These are phyloP conservation scores for Pharnaceum exiguum DNA, from an alignment of 148 eudicot genomes.

Conservation along the genomic window DNA sequence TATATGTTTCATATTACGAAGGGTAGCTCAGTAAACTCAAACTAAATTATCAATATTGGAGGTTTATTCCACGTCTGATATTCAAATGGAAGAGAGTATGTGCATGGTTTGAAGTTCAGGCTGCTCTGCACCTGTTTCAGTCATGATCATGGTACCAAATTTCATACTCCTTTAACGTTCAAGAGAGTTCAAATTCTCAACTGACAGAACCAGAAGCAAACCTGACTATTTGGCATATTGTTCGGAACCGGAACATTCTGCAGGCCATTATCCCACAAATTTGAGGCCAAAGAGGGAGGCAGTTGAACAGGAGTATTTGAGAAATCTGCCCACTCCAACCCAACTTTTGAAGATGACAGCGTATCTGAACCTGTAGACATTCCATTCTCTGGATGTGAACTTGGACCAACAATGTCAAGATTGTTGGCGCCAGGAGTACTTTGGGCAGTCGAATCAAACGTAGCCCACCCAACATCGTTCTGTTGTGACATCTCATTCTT, in stretches of 20 bases:
- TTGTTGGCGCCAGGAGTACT: slow-evolving; percentile 15
- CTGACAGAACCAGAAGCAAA: slow-evolving; percentile 14
- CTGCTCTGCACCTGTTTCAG: too few relatives aligned
- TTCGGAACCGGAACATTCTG: slow-evolving; percentile 28
- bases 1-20: too few relatives aligned
- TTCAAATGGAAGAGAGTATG: not conserved
- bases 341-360: slow-evolving; percentile 15
- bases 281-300: slow-evolving; percentile 28
- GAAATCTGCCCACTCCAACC: slow-evolving; percentile 38
- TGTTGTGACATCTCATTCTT: slow-evolving; percentile 26
- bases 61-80: too few relatives aligned
- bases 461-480: slow-evolving; percentile 78
- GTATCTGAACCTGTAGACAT: slow-evolving; percentile 24
- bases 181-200: not conserved
- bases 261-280: slow-evolving; percentile 37
- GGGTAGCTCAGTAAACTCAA: too few relatives aligned
- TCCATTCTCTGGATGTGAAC: slow-evolving; percentile 23
- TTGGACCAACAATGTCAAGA: slow-evolving; percentile 21
- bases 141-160: slow-evolving; percentile 4
- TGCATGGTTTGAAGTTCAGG: too few relatives aligned
- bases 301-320: slow-evolving; percentile 26
- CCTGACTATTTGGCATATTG: slow-evolving; percentile 39
- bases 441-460: slow-evolving; percentile 61
- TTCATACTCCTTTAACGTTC: not conserved
- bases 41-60: too few relatives aligned